Conservation (phyloP, 169 alveolate genomes). For the Plasmodium falciparum region DNA sequence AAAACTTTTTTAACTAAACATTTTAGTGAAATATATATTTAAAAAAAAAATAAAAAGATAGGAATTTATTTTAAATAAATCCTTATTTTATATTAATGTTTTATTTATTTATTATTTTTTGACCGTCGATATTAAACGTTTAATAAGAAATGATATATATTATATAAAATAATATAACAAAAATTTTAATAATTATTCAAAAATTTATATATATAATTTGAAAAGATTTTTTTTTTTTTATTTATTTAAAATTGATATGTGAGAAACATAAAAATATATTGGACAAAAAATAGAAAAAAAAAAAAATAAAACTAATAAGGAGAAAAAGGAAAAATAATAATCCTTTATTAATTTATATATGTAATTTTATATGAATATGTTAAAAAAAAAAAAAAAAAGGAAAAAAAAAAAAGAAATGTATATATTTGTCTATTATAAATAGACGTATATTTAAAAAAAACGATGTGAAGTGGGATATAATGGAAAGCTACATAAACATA, state of each 20-base stretch:
- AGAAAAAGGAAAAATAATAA: no score
- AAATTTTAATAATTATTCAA: no score
- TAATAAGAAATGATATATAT: not conserved
- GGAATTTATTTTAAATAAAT: not conserved
- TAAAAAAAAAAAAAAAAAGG: no score
- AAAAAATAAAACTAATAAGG: no score
- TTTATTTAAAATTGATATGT: not conserved
- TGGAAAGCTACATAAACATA: no score
- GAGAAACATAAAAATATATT: constrained; percentile 1
- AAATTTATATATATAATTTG: not conserved
- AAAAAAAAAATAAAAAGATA: constrained; percentile 1
- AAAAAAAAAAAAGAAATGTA: no score
- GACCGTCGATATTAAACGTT: not conserved
- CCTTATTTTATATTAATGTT: not conserved
- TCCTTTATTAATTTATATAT: no score
- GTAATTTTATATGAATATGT: no score
- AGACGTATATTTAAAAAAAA: no score
- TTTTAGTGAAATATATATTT: constrained; percentile 1
- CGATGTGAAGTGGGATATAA: no score
- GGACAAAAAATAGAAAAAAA: constrained; percentile 10
- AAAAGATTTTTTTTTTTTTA: not conserved
- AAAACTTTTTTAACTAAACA: constrained; percentile 39
- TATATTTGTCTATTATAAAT: no score
- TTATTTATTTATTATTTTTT: not conserved
- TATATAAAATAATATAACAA: not conserved